Evolutionary conservation across 768 basidiomycete species (phyloP), one percentile per base, ranked within the genome.

Genomic region (Tubosaeta sp.): DNA sequence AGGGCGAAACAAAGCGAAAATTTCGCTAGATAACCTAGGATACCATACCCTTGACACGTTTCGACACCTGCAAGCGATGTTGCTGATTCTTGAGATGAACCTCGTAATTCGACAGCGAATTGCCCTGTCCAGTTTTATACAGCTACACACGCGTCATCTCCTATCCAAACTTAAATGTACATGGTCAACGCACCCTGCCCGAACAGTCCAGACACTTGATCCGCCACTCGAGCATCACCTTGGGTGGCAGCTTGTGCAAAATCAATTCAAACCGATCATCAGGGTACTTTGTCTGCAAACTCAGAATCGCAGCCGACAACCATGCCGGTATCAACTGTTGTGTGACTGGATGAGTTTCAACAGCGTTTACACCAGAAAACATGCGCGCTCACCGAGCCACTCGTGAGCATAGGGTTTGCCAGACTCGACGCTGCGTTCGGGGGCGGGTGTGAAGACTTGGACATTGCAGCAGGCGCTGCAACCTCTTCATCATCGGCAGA

Each of bases 131-230:
- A 40, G 93, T 84, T 59, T 87, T 90, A 75, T 96, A 98, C 51
- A 96, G 68, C 85, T 94, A 60, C 30, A 32, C 46, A 54, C 54
- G 13, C 7, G 31, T 32, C 24, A 18, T 4, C 22, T 18, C 8
- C 4, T 9, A 11, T 14, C 54, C 22, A n/a, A n/a, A n/a, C n/a
- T n/a, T 56, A 21, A 4, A 9, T 8, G 14, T 12, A 12, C 11
- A 7, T 1, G 19, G 11, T 1, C 25, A 2, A 50, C 58, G 24
- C 53, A 91, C 92, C 80, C 94, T 95, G 62, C 92, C 92, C 57
- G 93, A 93, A 69, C 93, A 94, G 67, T 96, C 93, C 57, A 83
- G 63, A 66, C 93, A 96, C 68, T 87, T 93, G 63, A 95, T 79
- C 16, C 91, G 80, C 94, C 94, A 97, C 68, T 95, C 93, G 6